These are phyloP conservation scores for Seminavis robusta DNA, from an alignment of 108 stramenopile species.

Conservation along the genomic window DNA sequence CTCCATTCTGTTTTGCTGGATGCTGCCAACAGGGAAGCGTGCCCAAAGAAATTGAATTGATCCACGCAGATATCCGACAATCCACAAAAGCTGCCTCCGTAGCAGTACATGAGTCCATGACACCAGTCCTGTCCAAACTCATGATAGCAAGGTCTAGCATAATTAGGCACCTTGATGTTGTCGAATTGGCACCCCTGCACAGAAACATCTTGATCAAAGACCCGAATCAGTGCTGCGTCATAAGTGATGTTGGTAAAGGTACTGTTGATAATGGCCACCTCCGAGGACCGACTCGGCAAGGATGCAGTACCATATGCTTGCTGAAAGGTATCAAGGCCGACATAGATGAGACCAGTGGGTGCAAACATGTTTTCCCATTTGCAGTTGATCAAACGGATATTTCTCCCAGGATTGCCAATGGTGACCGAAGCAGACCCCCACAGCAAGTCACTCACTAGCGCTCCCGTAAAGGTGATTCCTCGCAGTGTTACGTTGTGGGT, in stretches of 20 bases:
- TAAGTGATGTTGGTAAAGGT: conserved; percentile 3
- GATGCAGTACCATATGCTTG: neutral
- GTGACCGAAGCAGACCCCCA: neutral
- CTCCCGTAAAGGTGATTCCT: conserved; percentile 12
- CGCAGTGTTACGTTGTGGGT: neutral
- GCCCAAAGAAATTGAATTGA: too few relatives aligned
- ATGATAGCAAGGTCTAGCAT: too few relatives aligned
- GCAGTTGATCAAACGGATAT: conserved; percentile 11
- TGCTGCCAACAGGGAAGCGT: too few relatives aligned
- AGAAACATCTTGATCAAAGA: neutral
- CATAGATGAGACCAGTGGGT: conserved; percentile 4
- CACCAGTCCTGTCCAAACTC: too few relatives aligned
- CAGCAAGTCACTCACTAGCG: neutral
- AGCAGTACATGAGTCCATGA: too few relatives aligned
- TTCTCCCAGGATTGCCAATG: conserved; percentile 1
- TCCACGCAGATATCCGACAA: too few relatives aligned
- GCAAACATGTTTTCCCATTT: conserved; percentile 1
- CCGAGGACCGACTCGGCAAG: neutral
- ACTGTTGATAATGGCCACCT: conserved; percentile 1
- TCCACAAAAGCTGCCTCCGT: too few relatives aligned
- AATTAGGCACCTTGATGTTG: neutral
- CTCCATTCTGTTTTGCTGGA: too few relatives aligned
- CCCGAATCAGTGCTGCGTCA: conserved; percentile 1
- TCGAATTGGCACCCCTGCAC: neutral
- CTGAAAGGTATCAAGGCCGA: neutral